Conservation (phyloP, 768 basidiomycete species). For the Phlegmacium glaucopus region DNA sequence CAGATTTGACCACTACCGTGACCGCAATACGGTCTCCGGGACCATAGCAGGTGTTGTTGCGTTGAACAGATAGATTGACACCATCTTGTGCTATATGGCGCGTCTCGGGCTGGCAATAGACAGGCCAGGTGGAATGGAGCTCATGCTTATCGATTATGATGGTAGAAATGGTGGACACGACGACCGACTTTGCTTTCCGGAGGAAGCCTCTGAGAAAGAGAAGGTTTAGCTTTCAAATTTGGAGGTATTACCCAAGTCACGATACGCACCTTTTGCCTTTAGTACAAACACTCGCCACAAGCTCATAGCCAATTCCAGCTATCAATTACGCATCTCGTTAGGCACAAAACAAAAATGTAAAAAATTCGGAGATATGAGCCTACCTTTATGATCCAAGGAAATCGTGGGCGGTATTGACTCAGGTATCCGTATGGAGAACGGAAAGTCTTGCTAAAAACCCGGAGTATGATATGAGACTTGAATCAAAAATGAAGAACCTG, state of each 20-base stretch:
- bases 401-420: constrained; percentile 89
- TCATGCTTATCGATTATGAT: constrained; percentile 94
- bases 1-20: constrained; percentile 69
- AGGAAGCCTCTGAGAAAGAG: constrained; percentile 66
- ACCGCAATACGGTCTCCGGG: constrained; percentile 80
- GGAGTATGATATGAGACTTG: constrained; percentile 2
- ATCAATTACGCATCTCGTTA: background rate
- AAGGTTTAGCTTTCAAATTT: too few relatives aligned
- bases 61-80: constrained; percentile 71
- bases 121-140: constrained; percentile 89
- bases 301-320: constrained; percentile 89
- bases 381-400: constrained; percentile 73
- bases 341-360: background rate
- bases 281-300: constrained; percentile 82
- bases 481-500: constrained; percentile 4
- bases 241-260: background rate
- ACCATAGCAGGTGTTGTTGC: constrained; percentile 77
- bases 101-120: constrained; percentile 76
- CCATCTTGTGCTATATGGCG: constrained; percentile 66
- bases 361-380: constrained; percentile 14
- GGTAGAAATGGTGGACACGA: constrained; percentile 61
- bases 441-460: constrained; percentile 70
- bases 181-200: constrained; percentile 70
- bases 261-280: constrained; percentile 78
- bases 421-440: constrained; percentile 88